Evolutionary conservation across 805 yeast species (phyloP).

Genomic region (Kuraishia borneana): DNA sequence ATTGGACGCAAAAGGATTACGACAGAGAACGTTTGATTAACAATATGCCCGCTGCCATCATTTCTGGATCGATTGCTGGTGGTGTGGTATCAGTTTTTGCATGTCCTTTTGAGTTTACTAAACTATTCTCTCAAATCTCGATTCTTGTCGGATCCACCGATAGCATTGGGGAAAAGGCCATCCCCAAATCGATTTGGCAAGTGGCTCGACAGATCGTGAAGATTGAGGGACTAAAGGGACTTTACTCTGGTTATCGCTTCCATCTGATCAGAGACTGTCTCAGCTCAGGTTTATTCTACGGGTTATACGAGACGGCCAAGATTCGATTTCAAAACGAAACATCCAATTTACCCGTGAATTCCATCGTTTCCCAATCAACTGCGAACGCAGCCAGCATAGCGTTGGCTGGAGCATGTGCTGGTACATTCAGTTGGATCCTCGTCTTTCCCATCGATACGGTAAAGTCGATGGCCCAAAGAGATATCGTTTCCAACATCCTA

Average conservation of each 20-base stretch:
- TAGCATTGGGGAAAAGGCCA: slow-evolving; percentile 7
- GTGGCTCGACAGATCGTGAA: slow-evolving; percentile 43
- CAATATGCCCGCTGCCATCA: slow-evolving; percentile 33
- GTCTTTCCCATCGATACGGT: slow-evolving; percentile 78
- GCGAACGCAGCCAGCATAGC: slow-evolving; percentile 36
- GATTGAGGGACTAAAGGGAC: slow-evolving; percentile 48
- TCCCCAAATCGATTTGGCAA: slow-evolving; percentile 22
- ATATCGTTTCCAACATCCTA: slow-evolving; percentile 57
- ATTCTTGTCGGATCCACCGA: slow-evolving; percentile 23
- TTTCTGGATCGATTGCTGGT: slow-evolving; percentile 62
- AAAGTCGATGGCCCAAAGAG: slow-evolving; percentile 66
- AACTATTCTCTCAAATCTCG: slow-evolving; percentile 70
- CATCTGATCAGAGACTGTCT: slow-evolving; percentile 61
- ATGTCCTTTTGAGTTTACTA: slow-evolving; percentile 81
- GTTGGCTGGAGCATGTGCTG: slow-evolving; percentile 71
- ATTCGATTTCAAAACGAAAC: slow-evolving; percentile 21
- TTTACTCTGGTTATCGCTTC: slow-evolving; percentile 64
- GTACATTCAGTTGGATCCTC: slow-evolving; percentile 61
- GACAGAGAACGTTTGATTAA: slow-evolving; percentile 12
- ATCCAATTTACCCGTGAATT: slow-evolving; percentile 7
- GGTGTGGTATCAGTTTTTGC: slow-evolving; percentile 51
- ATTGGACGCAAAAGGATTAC: slow-evolving; percentile 3
- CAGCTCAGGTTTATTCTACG: slow-evolving; percentile 64
- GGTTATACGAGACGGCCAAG: slow-evolving; percentile 67
- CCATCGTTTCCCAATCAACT: slow-evolving; percentile 15